Evolutionary conservation across 1,284 basidiomycete genomes (phyloP), one percentile per base, ranked within the genome.

Genomic region (Microbotryum intermedium): DNA sequence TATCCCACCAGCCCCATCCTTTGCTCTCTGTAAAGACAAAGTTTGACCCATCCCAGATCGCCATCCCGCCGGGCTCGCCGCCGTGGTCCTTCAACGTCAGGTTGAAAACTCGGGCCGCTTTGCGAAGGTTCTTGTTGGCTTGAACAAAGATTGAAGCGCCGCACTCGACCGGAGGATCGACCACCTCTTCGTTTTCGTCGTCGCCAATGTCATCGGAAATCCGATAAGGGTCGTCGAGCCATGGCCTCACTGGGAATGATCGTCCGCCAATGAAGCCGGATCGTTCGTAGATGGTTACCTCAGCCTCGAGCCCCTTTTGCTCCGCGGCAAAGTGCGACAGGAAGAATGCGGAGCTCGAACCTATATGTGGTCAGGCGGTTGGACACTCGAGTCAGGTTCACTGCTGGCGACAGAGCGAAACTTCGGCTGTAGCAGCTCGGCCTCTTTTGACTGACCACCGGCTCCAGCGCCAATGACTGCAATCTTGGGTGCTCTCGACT

Each of bases 81-180:
- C 77, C 77, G 64, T 85, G 84, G 54, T 79, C 73, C 10, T 74
- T 74, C 29, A 83, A 75, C 3, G 81, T 82, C 16, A 94, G 78
- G 65, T 86, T 86, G 76, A 92, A 93, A 60, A 87, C 84, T 51
- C 86, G 79, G 0, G 83, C 81, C 1, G 90, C 90, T 53, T 71
- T 68, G 25, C 56, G 44, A 6, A 73, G 57, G 49, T 73, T 71
- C 57, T 59, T 51, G 58, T 71, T 71, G 13, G 61, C 64, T 44
- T 50, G 72, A 5, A 93, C 86, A 73, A 94, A 97, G 64, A 97
- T 88, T 47, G 86, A 88, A 0, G 86, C 94, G 1, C 94, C 94
- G 0, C 94, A 79, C 70, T 82, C 93, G 43, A 91, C 76, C 3
- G 86, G 82, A 39, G 34, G 34, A 39, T 39, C 34, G 11, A 39